These are phyloP conservation scores for Plasmodium knowlesi DNA, from an alignment of 169 alveolate genomes.

Conservation along the genomic window DNA sequence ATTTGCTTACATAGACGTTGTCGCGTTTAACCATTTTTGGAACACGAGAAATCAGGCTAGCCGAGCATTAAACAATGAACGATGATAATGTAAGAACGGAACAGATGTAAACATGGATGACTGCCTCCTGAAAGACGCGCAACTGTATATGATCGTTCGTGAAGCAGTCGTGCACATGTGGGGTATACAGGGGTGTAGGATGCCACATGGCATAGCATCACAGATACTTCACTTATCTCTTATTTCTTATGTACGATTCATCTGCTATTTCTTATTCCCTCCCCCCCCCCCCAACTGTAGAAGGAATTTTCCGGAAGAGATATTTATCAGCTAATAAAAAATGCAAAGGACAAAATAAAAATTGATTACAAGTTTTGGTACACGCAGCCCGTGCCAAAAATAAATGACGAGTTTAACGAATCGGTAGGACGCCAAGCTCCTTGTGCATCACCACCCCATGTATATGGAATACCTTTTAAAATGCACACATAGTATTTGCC, in stretches of 20 bases:
- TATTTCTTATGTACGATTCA: not conserved
- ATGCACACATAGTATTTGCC: not conserved
- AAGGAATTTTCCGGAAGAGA: conserved; percentile 59
- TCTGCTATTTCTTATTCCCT: not conserved
- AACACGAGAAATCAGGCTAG: not conserved
- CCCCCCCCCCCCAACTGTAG: conserved; percentile 15
- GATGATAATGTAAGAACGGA: conserved; percentile 63
- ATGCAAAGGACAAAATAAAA: conserved; percentile 53
- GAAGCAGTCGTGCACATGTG: not conserved
- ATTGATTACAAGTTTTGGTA: conserved; percentile 94
- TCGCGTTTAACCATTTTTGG: not conserved
- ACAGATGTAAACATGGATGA: not conserved
- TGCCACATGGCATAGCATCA: not conserved
- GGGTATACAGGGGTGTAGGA: not conserved
- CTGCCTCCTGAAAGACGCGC: not conserved
- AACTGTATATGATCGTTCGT: not conserved
- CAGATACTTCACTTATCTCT: not conserved
- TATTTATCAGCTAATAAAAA: conserved; percentile 45
- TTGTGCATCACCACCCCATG: not conserved
- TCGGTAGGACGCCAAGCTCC: conserved; percentile 15
- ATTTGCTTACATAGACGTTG: not conserved
- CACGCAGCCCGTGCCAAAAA: conserved; percentile 96
- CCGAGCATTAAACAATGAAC: conserved; percentile 31
- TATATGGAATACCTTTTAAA: not conserved
- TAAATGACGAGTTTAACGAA: conserved; percentile 82